These are phyloP conservation scores for Rhizopogon vesiculosus DNA, from an alignment of 768 basidiomycete species.

Conservation along the genomic window DNA sequence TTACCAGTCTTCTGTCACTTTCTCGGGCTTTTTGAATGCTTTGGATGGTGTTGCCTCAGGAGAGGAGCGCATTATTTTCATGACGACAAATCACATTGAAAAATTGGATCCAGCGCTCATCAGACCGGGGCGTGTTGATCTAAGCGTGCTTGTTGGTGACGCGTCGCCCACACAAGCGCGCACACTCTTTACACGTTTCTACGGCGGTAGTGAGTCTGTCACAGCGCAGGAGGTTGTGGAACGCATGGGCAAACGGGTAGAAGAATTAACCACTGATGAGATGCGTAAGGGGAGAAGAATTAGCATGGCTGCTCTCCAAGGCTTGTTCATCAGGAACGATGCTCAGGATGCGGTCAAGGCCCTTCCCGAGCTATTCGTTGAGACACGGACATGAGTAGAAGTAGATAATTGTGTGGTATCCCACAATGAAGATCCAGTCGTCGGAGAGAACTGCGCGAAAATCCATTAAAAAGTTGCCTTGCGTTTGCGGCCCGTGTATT, in stretches of 20 bases:
- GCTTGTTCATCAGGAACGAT: conserved; percentile 81
- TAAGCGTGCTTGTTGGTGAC: conserved; percentile 80
- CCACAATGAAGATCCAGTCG: not conserved
- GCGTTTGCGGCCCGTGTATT: conserved; percentile 90
- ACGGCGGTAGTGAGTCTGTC: conserved; percentile 44
- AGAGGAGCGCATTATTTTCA: conserved; percentile 96
- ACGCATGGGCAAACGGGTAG: conserved; percentile 47
- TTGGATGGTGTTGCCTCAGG: conserved; percentile 97
- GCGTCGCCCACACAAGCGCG: conserved; percentile 78
- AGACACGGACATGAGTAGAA: conserved; percentile 21
- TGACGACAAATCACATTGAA: conserved; percentile 97
- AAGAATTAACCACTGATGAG: conserved; percentile 49
- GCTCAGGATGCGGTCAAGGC: conserved; percentile 50
- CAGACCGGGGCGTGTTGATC: conserved; percentile 92
- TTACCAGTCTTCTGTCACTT: conserved; percentile 93
- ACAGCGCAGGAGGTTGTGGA: conserved; percentile 35
- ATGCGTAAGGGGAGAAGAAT: conserved; percentile 51
- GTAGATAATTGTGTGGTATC: conserved; percentile 7
- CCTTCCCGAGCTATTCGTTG: conserved; percentile 39
- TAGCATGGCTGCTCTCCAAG: conserved; percentile 97
- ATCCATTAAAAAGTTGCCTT: conserved; percentile 61
- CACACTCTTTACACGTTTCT: conserved; percentile 80
- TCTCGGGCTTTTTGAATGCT: conserved; percentile 96
- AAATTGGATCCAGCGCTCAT: conserved; percentile 91
- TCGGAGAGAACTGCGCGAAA: conserved; percentile 6